Base-by-base conservation (phyloP, 2,329 filamentous ascomycete species). In the Sporothrix globosa region DNA sequence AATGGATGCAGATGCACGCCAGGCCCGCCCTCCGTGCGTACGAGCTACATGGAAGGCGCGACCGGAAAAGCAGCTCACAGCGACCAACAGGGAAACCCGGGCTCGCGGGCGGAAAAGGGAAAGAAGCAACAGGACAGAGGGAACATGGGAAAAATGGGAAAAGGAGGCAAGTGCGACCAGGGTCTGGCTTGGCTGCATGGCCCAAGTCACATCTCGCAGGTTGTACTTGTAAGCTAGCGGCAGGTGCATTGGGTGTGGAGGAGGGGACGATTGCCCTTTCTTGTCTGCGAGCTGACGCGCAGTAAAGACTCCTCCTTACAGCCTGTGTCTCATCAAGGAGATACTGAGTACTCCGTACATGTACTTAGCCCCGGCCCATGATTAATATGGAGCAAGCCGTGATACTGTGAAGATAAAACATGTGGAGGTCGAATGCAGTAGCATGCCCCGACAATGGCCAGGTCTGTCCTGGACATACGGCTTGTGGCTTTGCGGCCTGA, bases 121-220 rank as follows among this genome's bases (percentile, higher is more conserved):
- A 52, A 34, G 44, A 30, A 44, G 6, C 21, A n/a, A 30, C 24
- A n/a, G 24, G 5, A 14, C 27, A 39, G 46, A 66, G 27, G 63
- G 27, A 27, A 52, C 41, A 46, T 56, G 50, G 39, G 21, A 30
- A 68, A 6, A 54, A 21, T 27, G 41, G 52, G 7, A 58, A 68
- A 56, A 44, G 34, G 67, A 60, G 27, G 67, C 53, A 68, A 60
- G 53, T 39, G 41, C 54, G 54, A 63, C 68, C 56, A 63, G 56
- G 68, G 68, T 63, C 56, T 48, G 56, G 27, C 68, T 69, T 63
- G 68, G 56, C 68, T 63, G 68, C 68, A 61, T 61, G 53, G 67
- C 30, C 68, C 58, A 69, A 61, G 56, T 53, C 56, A 56, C 46
- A 69, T 69, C 68, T 69, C 68, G 68, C 56, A 44, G 56, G 56